phyloP scores from a whole-genome alignment of 176 grass and related monocot species.

The Paspalum notatum region DNA sequence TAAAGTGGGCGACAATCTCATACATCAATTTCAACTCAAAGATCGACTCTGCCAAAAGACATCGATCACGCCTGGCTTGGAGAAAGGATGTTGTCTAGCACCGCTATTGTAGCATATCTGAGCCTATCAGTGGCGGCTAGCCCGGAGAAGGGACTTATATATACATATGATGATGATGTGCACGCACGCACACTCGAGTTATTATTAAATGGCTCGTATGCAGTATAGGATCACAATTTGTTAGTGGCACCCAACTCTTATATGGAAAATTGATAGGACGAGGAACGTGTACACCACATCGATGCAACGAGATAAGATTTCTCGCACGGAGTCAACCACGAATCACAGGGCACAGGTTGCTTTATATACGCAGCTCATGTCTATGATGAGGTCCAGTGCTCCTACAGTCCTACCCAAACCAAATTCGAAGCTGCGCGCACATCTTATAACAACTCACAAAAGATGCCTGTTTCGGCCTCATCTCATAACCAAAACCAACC shows the following conservation, averaged over 20 bases:
- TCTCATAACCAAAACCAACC: background rate
- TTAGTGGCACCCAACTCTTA: conserved; percentile 15
- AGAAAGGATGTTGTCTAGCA: too few species aligned
- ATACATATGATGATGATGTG: background rate
- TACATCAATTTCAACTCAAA: too few species aligned
- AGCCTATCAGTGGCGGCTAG: too few species aligned
- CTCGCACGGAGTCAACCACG: conserved; percentile 12
- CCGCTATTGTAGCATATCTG: too few species aligned
- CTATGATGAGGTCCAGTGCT: background rate
- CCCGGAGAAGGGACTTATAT: too few species aligned
- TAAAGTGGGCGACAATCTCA: too few species aligned
- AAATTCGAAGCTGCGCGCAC: background rate
- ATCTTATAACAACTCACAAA: background rate
- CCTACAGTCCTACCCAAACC: too few species aligned
- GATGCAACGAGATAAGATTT: background rate
- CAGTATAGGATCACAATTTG: background rate
- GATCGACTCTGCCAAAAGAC: too few species aligned
- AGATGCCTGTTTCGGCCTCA: background rate
- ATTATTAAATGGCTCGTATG: background rate
- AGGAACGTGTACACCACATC: conserved; percentile 31
- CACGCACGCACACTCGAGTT: background rate
- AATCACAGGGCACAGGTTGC: background rate
- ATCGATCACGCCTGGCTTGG: too few species aligned
- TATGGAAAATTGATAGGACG: background rate
- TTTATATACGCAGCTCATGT: background rate